phyloP scores from a whole-genome alignment of 2,329 filamentous ascomycete genomes.

The Stagonosporopsis tanaceti region DNA sequence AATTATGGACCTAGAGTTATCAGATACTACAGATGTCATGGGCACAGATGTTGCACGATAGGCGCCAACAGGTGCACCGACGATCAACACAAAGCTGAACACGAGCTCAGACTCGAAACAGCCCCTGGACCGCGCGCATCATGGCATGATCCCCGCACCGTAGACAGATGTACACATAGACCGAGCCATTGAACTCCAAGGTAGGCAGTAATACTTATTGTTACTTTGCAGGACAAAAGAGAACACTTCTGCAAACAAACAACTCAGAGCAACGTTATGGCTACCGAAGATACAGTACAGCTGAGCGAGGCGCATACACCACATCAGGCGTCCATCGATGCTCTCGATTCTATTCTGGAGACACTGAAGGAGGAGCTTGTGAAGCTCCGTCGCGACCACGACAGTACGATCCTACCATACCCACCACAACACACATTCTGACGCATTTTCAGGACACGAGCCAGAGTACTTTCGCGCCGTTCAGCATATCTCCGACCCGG shows the following conservation, averaged over 20 bases:
- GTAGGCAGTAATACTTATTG: not conserved
- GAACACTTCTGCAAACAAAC: not conserved
- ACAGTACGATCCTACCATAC: constrained; percentile 32
- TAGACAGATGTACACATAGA: not conserved
- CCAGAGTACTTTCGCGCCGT: constrained; percentile 49
- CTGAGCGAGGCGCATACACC: constrained; percentile 44
- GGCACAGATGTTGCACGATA: not conserved
- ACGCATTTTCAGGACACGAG: constrained; percentile 41
- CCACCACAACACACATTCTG: not conserved
- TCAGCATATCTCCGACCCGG: constrained; percentile 51
- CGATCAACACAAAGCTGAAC: not conserved
- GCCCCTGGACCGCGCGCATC: constrained; percentile 7
- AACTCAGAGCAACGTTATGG: constrained; percentile 33
- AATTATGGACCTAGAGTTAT: too few relatives aligned
- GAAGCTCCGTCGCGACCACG: constrained; percentile 45
- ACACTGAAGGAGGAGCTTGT: constrained; percentile 44
- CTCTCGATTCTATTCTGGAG: constrained; percentile 43
- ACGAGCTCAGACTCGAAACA: constrained; percentile 8
- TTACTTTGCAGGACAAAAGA: not conserved
- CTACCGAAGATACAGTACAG: constrained; percentile 47
- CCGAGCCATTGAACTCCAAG: not conserved
- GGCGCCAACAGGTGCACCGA: not conserved
- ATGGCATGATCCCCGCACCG: constrained; percentile 7
- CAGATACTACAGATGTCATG: not conserved
- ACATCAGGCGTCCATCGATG: constrained; percentile 45